These are phyloP conservation scores for Tulasnella sp. DNA, from an alignment of 768 basidiomycete species.

Conservation along the genomic window DNA sequence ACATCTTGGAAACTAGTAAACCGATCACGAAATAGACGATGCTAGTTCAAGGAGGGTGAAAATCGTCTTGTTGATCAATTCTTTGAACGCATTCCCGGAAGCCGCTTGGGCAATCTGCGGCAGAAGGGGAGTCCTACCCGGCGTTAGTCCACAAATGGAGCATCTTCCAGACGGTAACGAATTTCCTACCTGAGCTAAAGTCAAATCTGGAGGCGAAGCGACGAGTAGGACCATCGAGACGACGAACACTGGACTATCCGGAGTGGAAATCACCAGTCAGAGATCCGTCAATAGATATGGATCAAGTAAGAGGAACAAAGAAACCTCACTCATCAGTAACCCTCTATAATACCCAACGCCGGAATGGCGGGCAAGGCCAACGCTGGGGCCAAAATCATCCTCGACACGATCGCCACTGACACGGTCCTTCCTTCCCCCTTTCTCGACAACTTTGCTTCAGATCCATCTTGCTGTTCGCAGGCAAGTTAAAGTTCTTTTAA, in stretches of 20 bases:
- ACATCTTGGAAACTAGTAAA: constrained; percentile 49
- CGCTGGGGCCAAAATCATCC: constrained; percentile 86
- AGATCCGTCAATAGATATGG: too few relatives aligned
- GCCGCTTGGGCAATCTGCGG: constrained; percentile 80
- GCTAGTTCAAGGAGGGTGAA: constrained; percentile 87
- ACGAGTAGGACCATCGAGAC: constrained; percentile 83
- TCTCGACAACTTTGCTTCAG: constrained; percentile 48
- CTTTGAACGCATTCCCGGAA: constrained; percentile 85
- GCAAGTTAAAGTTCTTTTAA: neutral
- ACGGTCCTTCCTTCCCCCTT: constrained; percentile 82
- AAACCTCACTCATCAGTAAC: constrained; percentile 75
- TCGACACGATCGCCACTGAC: constrained; percentile 73
- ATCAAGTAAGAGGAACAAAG: neutral
- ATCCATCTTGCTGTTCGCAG: constrained; percentile 37
- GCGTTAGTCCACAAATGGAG: neutral
- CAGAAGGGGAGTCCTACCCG: neutral
- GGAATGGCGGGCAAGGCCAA: constrained; percentile 77
- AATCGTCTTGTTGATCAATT: constrained; percentile 86
- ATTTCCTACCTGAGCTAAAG: constrained; percentile 58
- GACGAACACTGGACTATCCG: constrained; percentile 76
- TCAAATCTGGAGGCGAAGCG: constrained; percentile 78
- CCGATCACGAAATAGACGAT: constrained; percentile 76
- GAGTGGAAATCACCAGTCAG: constrained; percentile 16
- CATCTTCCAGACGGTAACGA: neutral
- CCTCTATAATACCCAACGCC: constrained; percentile 57